Evolutionary conservation across 805 yeast species (phyloP), one percentile per base, ranked within the genome.

Genomic region (Teunomyces cretensis): DNA sequence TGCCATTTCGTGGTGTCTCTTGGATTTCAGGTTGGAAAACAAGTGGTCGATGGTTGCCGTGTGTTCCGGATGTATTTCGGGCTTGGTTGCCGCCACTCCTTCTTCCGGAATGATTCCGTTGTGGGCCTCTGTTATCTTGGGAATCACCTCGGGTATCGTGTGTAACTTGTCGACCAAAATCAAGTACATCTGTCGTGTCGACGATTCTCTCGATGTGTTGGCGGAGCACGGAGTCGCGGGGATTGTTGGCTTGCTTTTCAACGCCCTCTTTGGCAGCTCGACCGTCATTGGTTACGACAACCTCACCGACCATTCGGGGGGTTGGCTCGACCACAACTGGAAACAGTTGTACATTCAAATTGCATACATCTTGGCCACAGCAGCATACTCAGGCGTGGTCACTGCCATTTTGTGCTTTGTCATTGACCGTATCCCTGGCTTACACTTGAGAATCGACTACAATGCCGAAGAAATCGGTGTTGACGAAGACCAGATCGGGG

Each of bases 181-280:
- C 63, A 92, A 92, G 68, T 88, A 86, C 61, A 68, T 88, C 51
- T 70, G 86, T 39, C 77, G 78, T 47, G 90, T 92, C 42, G 98
- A 94, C 65, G 99, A 92, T 69, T 84, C 97, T 1, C 72, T 94
- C 56, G 98, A 94, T 84, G 83, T 90, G 42, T 77, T 92, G 62
- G 98, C 98, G n/a, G 98, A 92, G 80, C 99, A 92, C 83, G 98
- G 97, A 41, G 77, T 92, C 56, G 98, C 97, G 0, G 99, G 99
- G 27, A 77, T 91, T 39, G 76, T 92, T 38, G 98, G 99, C 0
- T 74, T 91, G 39, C 46, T 92, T n/a, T 90, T 89, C 71, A 90
- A 89, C 61, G 97, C 88, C 0, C 61, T 92, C 1, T 91, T 94
- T 61, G 97, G 88, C 12, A 88, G 91, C 6, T 79, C 86, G 44